Evolutionary conservation across 495 filamentous ascomycete genomes (phyloP).

Genomic region (Aspergillus incahuasiensis): DNA sequence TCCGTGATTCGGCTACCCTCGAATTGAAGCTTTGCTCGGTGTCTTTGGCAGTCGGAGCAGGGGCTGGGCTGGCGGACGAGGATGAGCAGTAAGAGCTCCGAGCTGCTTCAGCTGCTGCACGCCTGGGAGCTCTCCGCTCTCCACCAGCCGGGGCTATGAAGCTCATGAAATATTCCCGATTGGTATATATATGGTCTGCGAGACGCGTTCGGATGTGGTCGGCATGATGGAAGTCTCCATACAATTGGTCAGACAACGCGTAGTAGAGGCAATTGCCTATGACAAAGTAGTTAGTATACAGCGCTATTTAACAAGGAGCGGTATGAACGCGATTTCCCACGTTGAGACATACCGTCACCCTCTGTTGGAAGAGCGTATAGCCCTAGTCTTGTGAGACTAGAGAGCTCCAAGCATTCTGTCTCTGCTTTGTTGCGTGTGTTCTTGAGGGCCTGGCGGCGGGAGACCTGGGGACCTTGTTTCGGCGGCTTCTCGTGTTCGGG

Average conservation of each 20-base stretch:
- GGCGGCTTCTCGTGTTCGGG: conserved; percentile 7
- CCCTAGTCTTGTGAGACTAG: conserved; percentile 34
- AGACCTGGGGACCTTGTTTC: conserved; percentile 6
- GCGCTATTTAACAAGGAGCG: conserved; percentile 5
- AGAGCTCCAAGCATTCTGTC: conserved; percentile 31
- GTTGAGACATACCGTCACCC: conserved; percentile 36
- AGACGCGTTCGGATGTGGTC: conserved; percentile 55
- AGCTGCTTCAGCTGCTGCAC: conserved; percentile 44
- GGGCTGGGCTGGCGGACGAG: conserved; percentile 28
- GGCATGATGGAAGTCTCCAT: conserved; percentile 57
- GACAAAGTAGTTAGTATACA: conserved; percentile 17
- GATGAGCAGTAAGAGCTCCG: conserved; percentile 35
- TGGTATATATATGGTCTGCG: conserved; percentile 57
- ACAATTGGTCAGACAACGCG: conserved; percentile 71
- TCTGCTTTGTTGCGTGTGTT: conserved; percentile 23
- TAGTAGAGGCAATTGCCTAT: conserved; percentile 75
- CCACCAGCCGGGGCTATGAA: conserved; percentile 61
- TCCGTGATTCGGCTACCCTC: conserved; percentile 57
- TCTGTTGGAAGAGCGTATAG: conserved; percentile 43
- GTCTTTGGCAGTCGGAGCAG: conserved; percentile 48
- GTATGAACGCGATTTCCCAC: not conserved
- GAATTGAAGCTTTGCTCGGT: conserved; percentile 59
- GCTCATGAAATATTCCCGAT: conserved; percentile 60
- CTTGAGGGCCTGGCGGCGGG: conserved; percentile 8
- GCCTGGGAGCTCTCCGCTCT: conserved; percentile 58